Conservation (phyloP, 352 stramenopile species). For the Plasmopara halstedii region DNA sequence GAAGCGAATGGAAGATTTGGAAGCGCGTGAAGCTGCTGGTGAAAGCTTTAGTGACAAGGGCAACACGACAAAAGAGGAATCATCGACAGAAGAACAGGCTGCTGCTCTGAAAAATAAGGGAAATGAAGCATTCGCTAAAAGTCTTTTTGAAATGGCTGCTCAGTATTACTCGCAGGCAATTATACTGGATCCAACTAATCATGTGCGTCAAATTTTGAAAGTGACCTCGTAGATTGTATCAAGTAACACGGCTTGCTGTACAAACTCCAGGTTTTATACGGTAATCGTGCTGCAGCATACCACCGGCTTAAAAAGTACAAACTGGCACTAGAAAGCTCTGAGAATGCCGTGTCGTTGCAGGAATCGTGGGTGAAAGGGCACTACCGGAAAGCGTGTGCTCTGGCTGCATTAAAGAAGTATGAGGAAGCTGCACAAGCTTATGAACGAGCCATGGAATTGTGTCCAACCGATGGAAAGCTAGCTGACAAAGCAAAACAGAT, state of each 20-base stretch:
- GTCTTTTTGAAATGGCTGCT: slow-evolving; percentile 71
- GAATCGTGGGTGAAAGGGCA: slow-evolving; percentile 83
- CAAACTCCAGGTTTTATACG: slow-evolving; percentile 58
- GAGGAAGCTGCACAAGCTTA: slow-evolving; percentile 57
- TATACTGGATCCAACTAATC: slow-evolving; percentile 49
- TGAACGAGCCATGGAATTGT: slow-evolving; percentile 59
- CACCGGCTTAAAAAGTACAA: slow-evolving; percentile 66
- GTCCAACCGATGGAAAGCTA: slow-evolving; percentile 57
- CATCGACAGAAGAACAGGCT: slow-evolving; percentile 24
- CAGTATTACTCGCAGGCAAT: slow-evolving; percentile 88
- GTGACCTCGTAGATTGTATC: not conserved
- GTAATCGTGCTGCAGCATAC: slow-evolving; percentile 71
- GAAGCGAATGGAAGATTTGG: slow-evolving; percentile 78
- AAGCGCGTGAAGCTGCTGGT: slow-evolving; percentile 45
- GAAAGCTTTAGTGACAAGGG: slow-evolving; percentile 26
- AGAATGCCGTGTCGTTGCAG: slow-evolving; percentile 53
- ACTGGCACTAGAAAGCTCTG: slow-evolving; percentile 54
- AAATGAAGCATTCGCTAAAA: slow-evolving; percentile 67
- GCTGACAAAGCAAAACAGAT: slow-evolving; percentile 61
- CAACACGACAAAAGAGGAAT: slow-evolving; percentile 10
- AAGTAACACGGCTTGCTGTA: slow-evolving; percentile 3
- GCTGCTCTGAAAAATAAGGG: slow-evolving; percentile 59
- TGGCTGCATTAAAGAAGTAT: slow-evolving; percentile 56
- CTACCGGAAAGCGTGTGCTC: slow-evolving; percentile 60
- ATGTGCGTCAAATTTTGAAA: slow-evolving; percentile 31